phyloP scores from a whole-genome alignment of 2,329 filamentous ascomycete species.

The Colletotrichum sp. region DNA sequence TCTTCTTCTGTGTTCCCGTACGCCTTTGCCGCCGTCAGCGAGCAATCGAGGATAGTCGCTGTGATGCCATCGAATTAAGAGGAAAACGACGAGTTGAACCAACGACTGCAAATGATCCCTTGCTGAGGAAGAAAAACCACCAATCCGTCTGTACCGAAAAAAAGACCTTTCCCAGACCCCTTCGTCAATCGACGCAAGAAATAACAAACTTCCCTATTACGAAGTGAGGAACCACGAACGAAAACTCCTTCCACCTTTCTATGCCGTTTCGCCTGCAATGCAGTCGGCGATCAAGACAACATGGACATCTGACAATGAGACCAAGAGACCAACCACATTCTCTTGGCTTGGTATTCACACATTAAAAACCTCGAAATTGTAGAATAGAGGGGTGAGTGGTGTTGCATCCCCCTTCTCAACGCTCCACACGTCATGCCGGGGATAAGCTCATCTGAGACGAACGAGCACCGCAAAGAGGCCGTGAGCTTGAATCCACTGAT shows the following conservation, averaged over 20 bases:
- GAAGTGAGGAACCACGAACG: not conserved
- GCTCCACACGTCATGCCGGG: constrained; percentile 9
- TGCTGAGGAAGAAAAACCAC: not conserved
- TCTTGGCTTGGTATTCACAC: constrained; percentile 16
- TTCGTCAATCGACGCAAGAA: constrained; percentile 6
- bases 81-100: constrained; percentile 4
- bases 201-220: constrained; percentile 15
- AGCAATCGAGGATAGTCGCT: not conserved
- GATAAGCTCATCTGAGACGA: constrained; percentile 18
- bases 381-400: not conserved
- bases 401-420: not conserved
- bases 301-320: constrained; percentile 9
- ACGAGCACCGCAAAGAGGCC: constrained; percentile 10
- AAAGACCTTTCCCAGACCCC: not conserved
- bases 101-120: not conserved
- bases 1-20: constrained; percentile 11
- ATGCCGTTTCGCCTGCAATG: constrained; percentile 20
- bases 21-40: constrained; percentile 16
- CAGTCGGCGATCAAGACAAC: constrained; percentile 17
- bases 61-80: constrained; percentile 18
- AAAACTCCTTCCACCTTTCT: constrained; percentile 9
- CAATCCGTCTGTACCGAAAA: constrained; percentile 9
- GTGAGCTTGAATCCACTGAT: not conserved
- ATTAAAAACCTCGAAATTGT: constrained; percentile 10
- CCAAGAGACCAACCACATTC: constrained; percentile 6